Evolutionary conservation across 139 green algal genomes (phyloP).

Genomic region (Chlamydomonas sp.): DNA sequence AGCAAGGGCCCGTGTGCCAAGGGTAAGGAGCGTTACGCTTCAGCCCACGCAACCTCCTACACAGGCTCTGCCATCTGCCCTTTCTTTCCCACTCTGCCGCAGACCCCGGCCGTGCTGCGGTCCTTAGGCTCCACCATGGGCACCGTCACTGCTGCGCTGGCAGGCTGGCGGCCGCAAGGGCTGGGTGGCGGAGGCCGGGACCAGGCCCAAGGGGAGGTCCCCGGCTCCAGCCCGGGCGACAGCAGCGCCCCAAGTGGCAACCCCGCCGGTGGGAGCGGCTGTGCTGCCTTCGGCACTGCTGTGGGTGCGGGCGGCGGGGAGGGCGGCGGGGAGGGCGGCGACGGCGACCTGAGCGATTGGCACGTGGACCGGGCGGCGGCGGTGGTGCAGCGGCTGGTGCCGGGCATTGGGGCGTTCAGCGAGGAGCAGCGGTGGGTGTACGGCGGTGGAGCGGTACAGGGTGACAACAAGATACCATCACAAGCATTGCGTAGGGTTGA

Average conservation of each 20-base stretch:
- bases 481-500: too few relatives aligned
- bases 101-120: constrained; percentile 8
- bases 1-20: too few relatives aligned
- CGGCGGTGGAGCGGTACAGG: neutral
- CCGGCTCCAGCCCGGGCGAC: too few relatives aligned
- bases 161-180: constrained; percentile 5
- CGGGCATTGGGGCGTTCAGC: neutral
- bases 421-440: neutral
- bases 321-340: too few relatives aligned
- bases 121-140: constrained; percentile 4
- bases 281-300: neutral
- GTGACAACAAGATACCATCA: neutral
- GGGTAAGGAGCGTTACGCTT: too few relatives aligned
- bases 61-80: neutral
- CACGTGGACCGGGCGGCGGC: neutral
- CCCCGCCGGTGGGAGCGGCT: too few relatives aligned
- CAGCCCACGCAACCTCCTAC: too few relatives aligned
- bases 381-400: constrained; percentile 28
- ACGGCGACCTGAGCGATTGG: neutral
- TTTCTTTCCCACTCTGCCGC: neutral
- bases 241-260: too few relatives aligned
- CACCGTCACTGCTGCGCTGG: neutral
- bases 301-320: too few relatives aligned
- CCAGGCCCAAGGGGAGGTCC: neutral
- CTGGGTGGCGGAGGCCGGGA: constrained; percentile 15